Evolutionary conservation across 2,329 filamentous ascomycete genomes (phyloP).

Genomic region (Elsinoe fawcettii): DNA sequence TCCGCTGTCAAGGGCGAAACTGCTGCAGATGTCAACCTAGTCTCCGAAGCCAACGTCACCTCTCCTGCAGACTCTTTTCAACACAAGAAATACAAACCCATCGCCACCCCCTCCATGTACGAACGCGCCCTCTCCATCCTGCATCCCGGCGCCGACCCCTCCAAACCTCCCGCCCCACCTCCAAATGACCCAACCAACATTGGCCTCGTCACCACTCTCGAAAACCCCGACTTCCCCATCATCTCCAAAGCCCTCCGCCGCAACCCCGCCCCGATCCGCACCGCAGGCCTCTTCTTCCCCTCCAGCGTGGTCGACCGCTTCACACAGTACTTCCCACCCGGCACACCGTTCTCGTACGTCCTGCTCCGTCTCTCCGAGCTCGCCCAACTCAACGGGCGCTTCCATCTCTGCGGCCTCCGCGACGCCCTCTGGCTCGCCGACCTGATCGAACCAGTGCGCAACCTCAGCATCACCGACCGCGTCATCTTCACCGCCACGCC

Average conservation of each 20-base stretch:
- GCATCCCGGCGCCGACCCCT: slow-evolving; percentile 5
- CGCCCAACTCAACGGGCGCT: slow-evolving; percentile 55
- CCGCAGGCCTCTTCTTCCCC: slow-evolving; percentile 69
- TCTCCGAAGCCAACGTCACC: background rate
- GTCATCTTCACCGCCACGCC: slow-evolving; percentile 70
- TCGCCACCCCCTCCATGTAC: background rate
- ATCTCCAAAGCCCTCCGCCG: slow-evolving; percentile 56
- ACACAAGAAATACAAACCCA: slow-evolving; percentile 5
- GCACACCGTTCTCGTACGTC: slow-evolving; percentile 76
- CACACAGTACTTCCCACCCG: slow-evolving; percentile 69
- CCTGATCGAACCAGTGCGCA: slow-evolving; percentile 60
- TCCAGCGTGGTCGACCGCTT: slow-evolving; percentile 65
- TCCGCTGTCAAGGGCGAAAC: slow-evolving; percentile 24
- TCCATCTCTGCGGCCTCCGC: slow-evolving; percentile 60
- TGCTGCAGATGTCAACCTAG: slow-evolving; percentile 5
- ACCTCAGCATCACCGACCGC: slow-evolving; percentile 64
- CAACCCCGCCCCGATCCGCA: slow-evolving; percentile 58
- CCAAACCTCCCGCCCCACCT: background rate
- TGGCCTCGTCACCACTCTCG: slow-evolving; percentile 73
- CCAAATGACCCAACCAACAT: slow-evolving; percentile 36
- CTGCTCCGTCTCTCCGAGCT: slow-evolving; percentile 67
- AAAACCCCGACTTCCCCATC: slow-evolving; percentile 56
- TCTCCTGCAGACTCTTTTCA: background rate
- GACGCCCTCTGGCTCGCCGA: slow-evolving; percentile 63
- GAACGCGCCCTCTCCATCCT: slow-evolving; percentile 9